These are phyloP conservation scores for Zygoascus hellenicus DNA, from an alignment of 1,139 yeast species.

Conservation along the genomic window DNA sequence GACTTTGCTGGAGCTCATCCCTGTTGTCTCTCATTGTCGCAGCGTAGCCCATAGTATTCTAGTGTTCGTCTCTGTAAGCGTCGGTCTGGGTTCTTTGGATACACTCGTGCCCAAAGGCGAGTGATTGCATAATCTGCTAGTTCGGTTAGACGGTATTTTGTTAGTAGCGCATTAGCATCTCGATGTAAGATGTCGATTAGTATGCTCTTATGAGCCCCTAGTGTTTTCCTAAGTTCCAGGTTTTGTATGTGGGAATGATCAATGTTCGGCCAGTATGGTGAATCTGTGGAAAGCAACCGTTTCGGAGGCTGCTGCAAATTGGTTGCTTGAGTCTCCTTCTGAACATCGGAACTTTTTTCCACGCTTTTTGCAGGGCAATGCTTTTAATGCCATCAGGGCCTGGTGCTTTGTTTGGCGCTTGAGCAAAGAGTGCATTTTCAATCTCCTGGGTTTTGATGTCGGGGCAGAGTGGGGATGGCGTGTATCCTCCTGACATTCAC, in stretches of 20 bases:
- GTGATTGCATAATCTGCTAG: no score
- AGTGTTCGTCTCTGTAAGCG: no score
- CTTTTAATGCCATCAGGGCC: conserved; percentile 1
- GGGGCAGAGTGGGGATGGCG: background rate
- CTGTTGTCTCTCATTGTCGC: no score
- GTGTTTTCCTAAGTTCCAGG: no score
- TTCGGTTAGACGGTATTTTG: no score
- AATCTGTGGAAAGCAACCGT: background rate
- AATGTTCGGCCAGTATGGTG: background rate
- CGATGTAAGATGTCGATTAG: no score
- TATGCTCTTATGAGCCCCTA: no score
- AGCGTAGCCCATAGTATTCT: no score
- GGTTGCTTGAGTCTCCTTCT: background rate
- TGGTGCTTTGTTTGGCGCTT: background rate
- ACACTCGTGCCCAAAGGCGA: no score
- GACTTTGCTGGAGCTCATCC: no score
- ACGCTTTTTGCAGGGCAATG: background rate
- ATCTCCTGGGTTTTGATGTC: background rate
- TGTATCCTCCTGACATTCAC: background rate
- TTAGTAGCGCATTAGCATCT: no score
- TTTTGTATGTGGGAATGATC: background rate
- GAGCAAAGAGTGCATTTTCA: background rate
- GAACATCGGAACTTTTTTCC: background rate
- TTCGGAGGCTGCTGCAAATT: background rate
- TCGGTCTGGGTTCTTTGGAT: no score